Percentiles rank a stretch among this genome's conserved stretches.
These are phyloP conservation scores for Cafeteria roenbergensis DNA, from an alignment of 108 stramenopile genomes.

Conservation along the genomic window DNA sequence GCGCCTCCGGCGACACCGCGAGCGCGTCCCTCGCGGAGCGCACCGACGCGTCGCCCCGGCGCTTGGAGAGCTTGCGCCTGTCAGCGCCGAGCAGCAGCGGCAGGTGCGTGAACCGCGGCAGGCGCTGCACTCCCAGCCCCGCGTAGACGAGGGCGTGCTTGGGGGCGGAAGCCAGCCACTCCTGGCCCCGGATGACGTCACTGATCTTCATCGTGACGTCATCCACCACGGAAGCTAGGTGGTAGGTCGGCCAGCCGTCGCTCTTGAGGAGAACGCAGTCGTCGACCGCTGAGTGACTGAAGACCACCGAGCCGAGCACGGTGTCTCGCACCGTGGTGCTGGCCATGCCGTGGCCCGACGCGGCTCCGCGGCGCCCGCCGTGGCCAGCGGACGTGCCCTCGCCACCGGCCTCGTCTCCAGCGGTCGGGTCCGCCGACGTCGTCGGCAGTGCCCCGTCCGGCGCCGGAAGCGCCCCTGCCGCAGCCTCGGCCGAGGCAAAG, in stretches of 20 bases:
- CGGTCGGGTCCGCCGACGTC: too few species aligned
- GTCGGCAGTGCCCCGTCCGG: too few species aligned
- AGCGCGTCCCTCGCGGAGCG: background rate
- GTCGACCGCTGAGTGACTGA: slow-evolving; percentile 14
- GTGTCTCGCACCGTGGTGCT: background rate
- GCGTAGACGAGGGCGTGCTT: slow-evolving; percentile 12
- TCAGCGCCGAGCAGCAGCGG: slow-evolving; percentile 14
- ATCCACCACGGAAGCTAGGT: slow-evolving; percentile 19
- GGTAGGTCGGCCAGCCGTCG: slow-evolving; percentile 22
- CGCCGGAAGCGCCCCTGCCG: too few species aligned
- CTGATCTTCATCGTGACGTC: slow-evolving; percentile 8
- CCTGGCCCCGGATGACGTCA: slow-evolving; percentile 23
- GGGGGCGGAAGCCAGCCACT: slow-evolving; percentile 18
- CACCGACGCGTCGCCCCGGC: slow-evolving; percentile 11
- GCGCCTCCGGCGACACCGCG: slow-evolving; percentile 10
- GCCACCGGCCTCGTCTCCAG: too few species aligned
- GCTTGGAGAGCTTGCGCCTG: slow-evolving; percentile 17
- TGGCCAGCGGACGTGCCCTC: too few species aligned
- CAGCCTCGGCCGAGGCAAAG: too few species aligned
- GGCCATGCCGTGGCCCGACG: background rate
- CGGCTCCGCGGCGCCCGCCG: too few species aligned
- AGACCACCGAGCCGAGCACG: slow-evolving; percentile 5
- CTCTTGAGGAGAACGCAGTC: slow-evolving; percentile 20
- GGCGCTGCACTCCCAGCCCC: slow-evolving; percentile 4
- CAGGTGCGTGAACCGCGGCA: slow-evolving; percentile 9